These are phyloP conservation scores for Radiomyces spectabilis DNA, from an alignment of 192 early-diverging fungal genomes.

Conservation along the genomic window DNA sequence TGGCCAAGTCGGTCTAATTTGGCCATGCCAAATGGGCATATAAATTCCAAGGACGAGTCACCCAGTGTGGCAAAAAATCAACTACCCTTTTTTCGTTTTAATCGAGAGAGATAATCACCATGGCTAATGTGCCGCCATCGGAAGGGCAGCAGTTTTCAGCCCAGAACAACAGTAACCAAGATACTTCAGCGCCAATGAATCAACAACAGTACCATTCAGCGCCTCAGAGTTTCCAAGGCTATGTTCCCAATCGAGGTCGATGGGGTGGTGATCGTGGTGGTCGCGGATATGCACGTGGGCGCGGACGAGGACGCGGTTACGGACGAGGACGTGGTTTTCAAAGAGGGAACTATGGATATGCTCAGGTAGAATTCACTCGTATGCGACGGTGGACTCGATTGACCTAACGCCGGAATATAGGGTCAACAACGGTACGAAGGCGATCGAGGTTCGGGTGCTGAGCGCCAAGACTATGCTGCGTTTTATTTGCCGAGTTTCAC, in stretches of 20 bases:
- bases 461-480: neutral
- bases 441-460: neutral
- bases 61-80: too few species aligned
- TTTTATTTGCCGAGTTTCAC: conserved; percentile 3
- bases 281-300: neutral
- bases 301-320: neutral
- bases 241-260: neutral
- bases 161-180: too few species aligned
- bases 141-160: too few species aligned
- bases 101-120: too few species aligned
- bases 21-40: too few species aligned
- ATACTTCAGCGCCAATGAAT: too few species aligned
- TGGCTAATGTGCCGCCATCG: too few species aligned
- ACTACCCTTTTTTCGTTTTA: too few species aligned
- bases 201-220: neutral
- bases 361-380: neutral
- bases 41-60: too few species aligned
- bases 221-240: neutral
- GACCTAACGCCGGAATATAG: neutral
- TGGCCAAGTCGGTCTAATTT: too few species aligned
- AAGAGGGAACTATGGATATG: neutral
- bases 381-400: neutral
- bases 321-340: neutral
- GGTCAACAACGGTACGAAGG: neutral
- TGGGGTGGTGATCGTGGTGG: neutral